Percentiles rank a stretch among this genome's conserved stretches.
phyloP scores from a whole-genome alignment of 169 alveolate species.

The Eimeria zaria region DNA sequence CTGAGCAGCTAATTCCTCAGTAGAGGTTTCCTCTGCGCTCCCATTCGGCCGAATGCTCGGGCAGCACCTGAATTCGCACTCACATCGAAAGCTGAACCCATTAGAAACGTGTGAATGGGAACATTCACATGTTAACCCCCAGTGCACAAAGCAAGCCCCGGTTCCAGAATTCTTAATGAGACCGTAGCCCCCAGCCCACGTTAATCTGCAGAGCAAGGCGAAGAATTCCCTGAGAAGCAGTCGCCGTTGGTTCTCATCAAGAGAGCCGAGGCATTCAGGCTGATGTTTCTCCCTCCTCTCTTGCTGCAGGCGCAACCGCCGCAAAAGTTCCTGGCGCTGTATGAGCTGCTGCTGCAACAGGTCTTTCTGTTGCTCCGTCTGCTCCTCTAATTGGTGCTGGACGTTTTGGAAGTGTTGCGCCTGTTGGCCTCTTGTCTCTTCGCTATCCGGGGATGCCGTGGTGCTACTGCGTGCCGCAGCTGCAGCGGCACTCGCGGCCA shows the following conservation, averaged over 20 bases:
- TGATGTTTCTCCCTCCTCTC: constrained; percentile 59
- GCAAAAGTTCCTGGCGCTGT: constrained; percentile 45
- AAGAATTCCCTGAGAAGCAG: constrained; percentile 68
- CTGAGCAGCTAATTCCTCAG: constrained; percentile 36
- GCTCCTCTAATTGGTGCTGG: background rate
- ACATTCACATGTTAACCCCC: background rate
- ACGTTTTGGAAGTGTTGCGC: background rate
- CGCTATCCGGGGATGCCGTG: constrained; percentile 36
- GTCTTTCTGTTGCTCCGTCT: background rate
- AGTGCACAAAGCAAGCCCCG: background rate
- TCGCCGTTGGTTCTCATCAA: constrained; percentile 56
- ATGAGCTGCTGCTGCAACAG: constrained; percentile 27
- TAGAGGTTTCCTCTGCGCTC: constrained; percentile 6
- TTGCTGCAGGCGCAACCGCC: constrained; percentile 61
- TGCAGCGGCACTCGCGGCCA: constrained; percentile 4
- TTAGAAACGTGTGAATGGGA: background rate
- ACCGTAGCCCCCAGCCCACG: constrained; percentile 8
- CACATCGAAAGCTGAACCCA: background rate
- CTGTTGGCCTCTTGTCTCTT: constrained; percentile 42
- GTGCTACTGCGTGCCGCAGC: constrained; percentile 61
- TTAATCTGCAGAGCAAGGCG: constrained; percentile 67
- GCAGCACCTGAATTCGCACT: constrained; percentile 56
- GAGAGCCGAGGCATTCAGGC: constrained; percentile 50
- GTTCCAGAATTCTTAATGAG: background rate
- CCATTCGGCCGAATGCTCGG: constrained; percentile 42